Evolutionary conservation across 495 filamentous ascomycete species (phyloP), one percentile per base, ranked within the genome.

Genomic region (Evansstolkia leycettana): DNA sequence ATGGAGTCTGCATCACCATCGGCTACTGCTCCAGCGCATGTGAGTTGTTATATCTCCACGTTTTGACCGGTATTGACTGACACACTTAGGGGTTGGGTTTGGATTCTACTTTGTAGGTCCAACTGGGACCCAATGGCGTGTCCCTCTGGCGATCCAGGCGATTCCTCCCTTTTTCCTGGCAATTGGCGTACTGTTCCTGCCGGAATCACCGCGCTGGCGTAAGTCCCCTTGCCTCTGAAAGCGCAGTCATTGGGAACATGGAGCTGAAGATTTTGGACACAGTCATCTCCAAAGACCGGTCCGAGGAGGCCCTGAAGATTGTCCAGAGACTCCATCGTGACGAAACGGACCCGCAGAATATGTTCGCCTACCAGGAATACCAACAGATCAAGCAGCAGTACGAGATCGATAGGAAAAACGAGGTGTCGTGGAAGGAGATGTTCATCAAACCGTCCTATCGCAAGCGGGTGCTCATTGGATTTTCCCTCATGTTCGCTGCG

Each of bases 51-150:
- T n/a, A n/a, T n/a, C n/a, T n/a, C n/a, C n/a, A 37, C 25, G 9
- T 68, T n/a, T n/a, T n/a, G n/a, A n/a, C n/a, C n/a, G n/a, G n/a
- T n/a, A n/a, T n/a, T n/a, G n/a, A n/a, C n/a, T n/a, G n/a, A n/a
- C n/a, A n/a, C n/a, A n/a, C n/a, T n/a, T n/a, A n/a, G n/a, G 60
- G 54, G 55, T 65, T 40, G 60, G 63, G 34, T 65, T 65, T 43
- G 57, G 60, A 23, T 52, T 39, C 13, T 38, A 50, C 20, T 47
- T 33, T 7, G 13, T 17, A 12, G 39, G 33, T 35, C 48, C 42
- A n/a, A 32, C 33, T 23, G 38, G 45, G 3, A 41, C 57, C 15
- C 57, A 64, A 49, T 64, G 61, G 64, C 48, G 62, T 3, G 37
- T 65, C 20, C 61, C 62, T 0, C 51, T 65, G n/a, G 64, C 59